Conservation (phyloP, 192 early-diverging fungal species). For the Umbelopsis sp. region DNA sequence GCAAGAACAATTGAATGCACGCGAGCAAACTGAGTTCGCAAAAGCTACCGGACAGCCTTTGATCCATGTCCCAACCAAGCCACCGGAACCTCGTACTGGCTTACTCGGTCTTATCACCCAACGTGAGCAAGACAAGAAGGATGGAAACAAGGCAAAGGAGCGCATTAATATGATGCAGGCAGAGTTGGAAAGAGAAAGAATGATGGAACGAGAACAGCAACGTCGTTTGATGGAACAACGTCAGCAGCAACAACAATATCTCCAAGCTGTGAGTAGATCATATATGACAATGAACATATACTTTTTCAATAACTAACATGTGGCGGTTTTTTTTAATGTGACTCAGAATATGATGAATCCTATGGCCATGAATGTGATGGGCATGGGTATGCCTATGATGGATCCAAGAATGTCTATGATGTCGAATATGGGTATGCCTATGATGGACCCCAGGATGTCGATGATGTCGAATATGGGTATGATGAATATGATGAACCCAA, state of each 20-base stretch:
- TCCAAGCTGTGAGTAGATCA: slow-evolving; percentile 15
- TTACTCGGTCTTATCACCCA: slow-evolving; percentile 44
- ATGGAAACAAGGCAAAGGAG: slow-evolving; percentile 20
- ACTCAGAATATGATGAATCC: not conserved
- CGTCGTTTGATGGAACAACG: slow-evolving; percentile 38
- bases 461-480: slow-evolving; percentile 19
- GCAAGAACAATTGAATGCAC: slow-evolving; percentile 34
- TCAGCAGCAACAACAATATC: slow-evolving; percentile 21
- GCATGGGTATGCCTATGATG: slow-evolving; percentile 25
- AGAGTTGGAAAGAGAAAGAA: slow-evolving; percentile 29
- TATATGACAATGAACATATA: not conserved
- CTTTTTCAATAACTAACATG: not conserved
- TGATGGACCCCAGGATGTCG: slow-evolving; percentile 20
- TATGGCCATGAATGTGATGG: not conserved
- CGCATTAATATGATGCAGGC: slow-evolving; percentile 14
- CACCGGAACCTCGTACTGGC: slow-evolving; percentile 39
- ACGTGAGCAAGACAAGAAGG: slow-evolving; percentile 36
- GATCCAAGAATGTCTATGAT: slow-evolving; percentile 18
- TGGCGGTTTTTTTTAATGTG: no score
- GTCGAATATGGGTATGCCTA: slow-evolving; percentile 23
- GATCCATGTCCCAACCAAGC: slow-evolving; percentile 37
- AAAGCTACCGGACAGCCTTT: slow-evolving; percentile 36
- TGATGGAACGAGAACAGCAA: slow-evolving; percentile 37
- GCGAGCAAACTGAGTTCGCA: slow-evolving; percentile 40
- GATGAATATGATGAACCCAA: slow-evolving; percentile 21